phyloP scores from a whole-genome alignment of 148 eudicot genomes.

The Simmondsia chinensis region DNA sequence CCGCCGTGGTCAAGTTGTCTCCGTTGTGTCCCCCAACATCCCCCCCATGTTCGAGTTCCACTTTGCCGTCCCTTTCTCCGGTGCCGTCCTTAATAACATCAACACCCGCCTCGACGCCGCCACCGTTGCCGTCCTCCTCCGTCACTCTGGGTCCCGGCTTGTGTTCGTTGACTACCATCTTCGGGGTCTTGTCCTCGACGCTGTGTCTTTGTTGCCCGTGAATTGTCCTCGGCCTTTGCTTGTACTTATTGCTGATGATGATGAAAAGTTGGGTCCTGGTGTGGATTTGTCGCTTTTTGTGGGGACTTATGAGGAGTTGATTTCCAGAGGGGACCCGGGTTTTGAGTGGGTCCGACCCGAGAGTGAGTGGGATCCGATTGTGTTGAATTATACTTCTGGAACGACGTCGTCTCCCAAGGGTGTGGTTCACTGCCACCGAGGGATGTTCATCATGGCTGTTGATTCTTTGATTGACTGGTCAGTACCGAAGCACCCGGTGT shows the following conservation, averaged over 20 bases:
- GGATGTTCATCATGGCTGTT: slow-evolving; percentile 6
- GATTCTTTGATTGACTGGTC: slow-evolving; percentile 19
- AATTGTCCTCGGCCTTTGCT: neutral
- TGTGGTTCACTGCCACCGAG: slow-evolving; percentile 19
- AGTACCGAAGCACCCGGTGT: slow-evolving; percentile 7
- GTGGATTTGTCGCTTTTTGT: too few relatives aligned
- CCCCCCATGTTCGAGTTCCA: slow-evolving; percentile 58
- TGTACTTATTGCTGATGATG: slow-evolving; percentile 8
- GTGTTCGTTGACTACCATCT: slow-evolving; percentile 14
- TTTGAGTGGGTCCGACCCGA: slow-evolving; percentile 18
- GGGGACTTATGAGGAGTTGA: slow-evolving; percentile 12
- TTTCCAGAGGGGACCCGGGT: slow-evolving; percentile 8
- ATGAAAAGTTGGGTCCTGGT: too few relatives aligned
- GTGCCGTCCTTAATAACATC: slow-evolving; percentile 22
- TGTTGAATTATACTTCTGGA: slow-evolving; percentile 20
- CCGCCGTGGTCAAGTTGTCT: slow-evolving; percentile 25
- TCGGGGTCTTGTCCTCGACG: slow-evolving; percentile 5
- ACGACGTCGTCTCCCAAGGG: slow-evolving; percentile 23
- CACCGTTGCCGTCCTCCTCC: slow-evolving; percentile 19
- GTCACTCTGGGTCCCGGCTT: slow-evolving; percentile 10
- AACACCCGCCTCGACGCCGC: slow-evolving; percentile 26
- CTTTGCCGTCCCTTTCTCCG: slow-evolving; percentile 50
- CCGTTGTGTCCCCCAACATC: slow-evolving; percentile 39
- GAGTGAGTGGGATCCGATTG: slow-evolving; percentile 16
- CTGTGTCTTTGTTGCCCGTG: slow-evolving; percentile 8